Base-by-base conservation (phyloP, 768 basidiomycete genomes). In the Russula brevipes region DNA sequence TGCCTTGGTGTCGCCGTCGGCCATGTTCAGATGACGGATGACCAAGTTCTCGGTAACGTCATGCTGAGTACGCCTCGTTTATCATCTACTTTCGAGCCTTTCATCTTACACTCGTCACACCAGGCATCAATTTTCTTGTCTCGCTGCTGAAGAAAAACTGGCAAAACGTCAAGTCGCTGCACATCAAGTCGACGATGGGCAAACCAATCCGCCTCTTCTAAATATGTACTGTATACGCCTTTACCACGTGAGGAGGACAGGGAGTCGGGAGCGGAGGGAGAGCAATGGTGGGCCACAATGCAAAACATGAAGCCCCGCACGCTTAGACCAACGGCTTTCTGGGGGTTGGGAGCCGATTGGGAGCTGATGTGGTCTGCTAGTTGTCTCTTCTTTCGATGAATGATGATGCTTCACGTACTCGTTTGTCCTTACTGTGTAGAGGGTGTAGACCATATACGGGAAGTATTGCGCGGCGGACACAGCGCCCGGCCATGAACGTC, bases 141-240 rank as follows among this genome's bases (percentile, higher is more conserved):
- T 98, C 97, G 19, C 80, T 99, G 65, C 86, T 99, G 75, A 98
- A 98, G 86, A 99, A 99, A 85, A 91, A 96, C 81, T 93, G 94
- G 94, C 97, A 98, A 78, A 99, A 98, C 80, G 89, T 98, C 81
- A 94, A 94, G 81, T 96, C 94, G 57, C 82, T 98, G 68, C 94
- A 98, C 83, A 87, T 99, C 82, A 99, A 99, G 84, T 86, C 87
- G 72, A 94, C 96, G 73, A 99, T 98, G 97, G 96, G 96, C 83
- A 97, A 96, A 80, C 93, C 95, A 65, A 79, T 95, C 71, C 93
- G 96, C 63, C 81, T 98, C 68, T 98, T 88, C 88, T 98, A 82
- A 82, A 68, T 57, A 68, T n/a, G 41, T 36, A 19, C 11, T 5
- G 17, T 24, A 36, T 24, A 6, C 10, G 30, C 39, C 24, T 53